Conservation (phyloP, 768 basidiomycete genomes). For the Lentinula raphanica region DNA sequence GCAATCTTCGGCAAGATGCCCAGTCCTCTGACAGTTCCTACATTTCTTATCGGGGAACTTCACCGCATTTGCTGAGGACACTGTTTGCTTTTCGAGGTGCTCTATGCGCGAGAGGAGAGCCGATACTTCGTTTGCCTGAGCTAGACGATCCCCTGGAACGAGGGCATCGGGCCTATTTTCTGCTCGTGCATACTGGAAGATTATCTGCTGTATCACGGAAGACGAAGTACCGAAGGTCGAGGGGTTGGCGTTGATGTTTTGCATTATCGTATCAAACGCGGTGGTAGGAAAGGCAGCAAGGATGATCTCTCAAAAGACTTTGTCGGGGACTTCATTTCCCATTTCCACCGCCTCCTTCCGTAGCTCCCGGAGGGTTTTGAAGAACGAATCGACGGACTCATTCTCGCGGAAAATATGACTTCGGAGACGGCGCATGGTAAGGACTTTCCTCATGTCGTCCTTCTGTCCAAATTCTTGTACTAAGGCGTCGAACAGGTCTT, state of each 20-base stretch:
- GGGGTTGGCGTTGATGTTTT: background rate
- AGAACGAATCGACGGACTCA: background rate
- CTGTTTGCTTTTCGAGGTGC: background rate
- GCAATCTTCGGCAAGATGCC: slow-evolving; percentile 17
- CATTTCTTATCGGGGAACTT: slow-evolving; percentile 7
- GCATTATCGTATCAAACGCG: slow-evolving; percentile 1
- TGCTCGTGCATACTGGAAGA: background rate
- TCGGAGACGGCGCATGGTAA: background rate
- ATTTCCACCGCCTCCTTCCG: background rate
- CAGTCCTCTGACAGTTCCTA: slow-evolving; percentile 12
- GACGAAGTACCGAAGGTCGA: background rate
- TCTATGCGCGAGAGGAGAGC: background rate
- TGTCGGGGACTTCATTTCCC: background rate
- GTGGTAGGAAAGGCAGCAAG: background rate
- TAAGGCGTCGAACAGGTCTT: background rate
- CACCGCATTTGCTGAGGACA: background rate
- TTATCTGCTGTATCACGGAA: background rate
- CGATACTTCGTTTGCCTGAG: background rate
- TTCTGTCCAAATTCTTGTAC: background rate
- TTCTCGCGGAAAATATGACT: background rate
- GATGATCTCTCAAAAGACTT: background rate
- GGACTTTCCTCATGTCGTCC: background rate
- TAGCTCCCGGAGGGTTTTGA: background rate
- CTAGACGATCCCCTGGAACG: background rate
- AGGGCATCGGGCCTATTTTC: background rate